Base-by-base conservation (phyloP, 164 flowering plant species). In the Chloranthus sessilifolius region DNA sequence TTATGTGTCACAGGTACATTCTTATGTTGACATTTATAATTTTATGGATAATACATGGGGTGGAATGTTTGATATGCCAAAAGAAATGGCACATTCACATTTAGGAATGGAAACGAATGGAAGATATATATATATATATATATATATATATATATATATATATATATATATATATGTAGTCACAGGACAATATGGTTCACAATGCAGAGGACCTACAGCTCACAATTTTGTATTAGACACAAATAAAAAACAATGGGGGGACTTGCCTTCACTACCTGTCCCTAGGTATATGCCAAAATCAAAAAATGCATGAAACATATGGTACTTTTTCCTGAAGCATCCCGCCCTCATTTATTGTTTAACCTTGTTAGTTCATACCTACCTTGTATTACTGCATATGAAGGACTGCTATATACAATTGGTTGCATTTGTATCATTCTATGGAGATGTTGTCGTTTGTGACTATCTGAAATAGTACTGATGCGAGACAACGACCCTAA, bases 11-110 rank as follows among this genome's bases (percentile, higher is more conserved):
- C 40, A 85, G 96, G 96, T 88, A 58, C 95, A 88, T 58, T 76
- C 96, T 29, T 95, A 85, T 68, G 96, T 85, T 34, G 95, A 88
- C 58, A 58, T 88, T 22, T 88, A 70, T 63, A 81, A 85, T 55
- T 81, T 88, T 60, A 75, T 76, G 5, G 78, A 72, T 23, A 81
- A 88, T 56, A 73, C 74, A 26, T 88, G 96, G 96, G 77, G 71
- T 38, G 85, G 64, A 23, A 81, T 77, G 59, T 81, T 88, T 60
- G 82, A 78, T 43, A 76, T 68, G 70, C 96, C 96, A 14, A 88
- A 81, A 67, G 91, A 83, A 41, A 88, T 88, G 96, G 96, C 89
- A n/a, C 69, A 88, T 73, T 88, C 96, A 24, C 96, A 88, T 72
- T 63, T 88, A 53, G 95, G 95, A 35, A 69, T 85, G 74, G 95